Conservation (phyloP, 1,284 basidiomycete genomes). For the Trichosporon sp. region DNA sequence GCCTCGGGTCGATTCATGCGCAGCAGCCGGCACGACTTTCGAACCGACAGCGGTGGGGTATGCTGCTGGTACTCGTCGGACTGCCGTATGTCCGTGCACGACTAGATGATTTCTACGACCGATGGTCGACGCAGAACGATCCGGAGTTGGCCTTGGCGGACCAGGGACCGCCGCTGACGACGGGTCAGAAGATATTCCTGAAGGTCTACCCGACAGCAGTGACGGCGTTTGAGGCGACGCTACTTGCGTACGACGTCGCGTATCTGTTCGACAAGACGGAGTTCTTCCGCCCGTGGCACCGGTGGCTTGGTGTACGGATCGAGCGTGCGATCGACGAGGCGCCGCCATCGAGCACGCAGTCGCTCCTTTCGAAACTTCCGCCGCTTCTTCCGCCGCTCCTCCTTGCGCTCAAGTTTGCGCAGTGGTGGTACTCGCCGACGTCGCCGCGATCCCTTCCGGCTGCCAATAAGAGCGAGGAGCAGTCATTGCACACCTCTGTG, state of each 20-base stretch:
- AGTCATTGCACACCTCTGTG: conserved; percentile 60
- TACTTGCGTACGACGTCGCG: conserved; percentile 76
- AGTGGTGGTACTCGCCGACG: conserved; percentile 98
- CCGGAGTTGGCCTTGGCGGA: conserved; percentile 13
- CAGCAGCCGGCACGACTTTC: conserved; percentile 20
- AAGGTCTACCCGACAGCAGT: conserved; percentile 75
- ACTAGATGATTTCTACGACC: conserved; percentile 82
- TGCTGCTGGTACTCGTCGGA: conserved; percentile 72
- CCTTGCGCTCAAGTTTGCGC: conserved; percentile 93
- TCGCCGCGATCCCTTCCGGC: conserved; percentile 72
- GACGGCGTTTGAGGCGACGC: conserved; percentile 68
- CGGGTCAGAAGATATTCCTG: conserved; percentile 53
- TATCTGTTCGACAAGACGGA: conserved; percentile 86
- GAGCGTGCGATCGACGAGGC: conserved; percentile 26
- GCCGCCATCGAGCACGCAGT: conserved; percentile 7
- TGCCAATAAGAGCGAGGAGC: conserved; percentile 54
- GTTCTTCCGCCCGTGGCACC: conserved; percentile 87
- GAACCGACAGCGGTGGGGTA: conserved; percentile 52
- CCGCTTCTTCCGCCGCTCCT: conserved; percentile 75
- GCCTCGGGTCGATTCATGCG: conserved; percentile 18
- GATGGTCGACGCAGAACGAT: conserved; percentile 49
- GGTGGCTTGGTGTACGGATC: conserved; percentile 69
- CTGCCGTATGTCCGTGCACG: conserved; percentile 86
- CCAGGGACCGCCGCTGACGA: conserved; percentile 27
- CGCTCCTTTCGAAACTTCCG: conserved; percentile 23